Evolutionary conservation across 306 rosid genomes (phyloP), one percentile per base, ranked within the genome.

Genomic region (Heteromeles arbutifolia): DNA sequence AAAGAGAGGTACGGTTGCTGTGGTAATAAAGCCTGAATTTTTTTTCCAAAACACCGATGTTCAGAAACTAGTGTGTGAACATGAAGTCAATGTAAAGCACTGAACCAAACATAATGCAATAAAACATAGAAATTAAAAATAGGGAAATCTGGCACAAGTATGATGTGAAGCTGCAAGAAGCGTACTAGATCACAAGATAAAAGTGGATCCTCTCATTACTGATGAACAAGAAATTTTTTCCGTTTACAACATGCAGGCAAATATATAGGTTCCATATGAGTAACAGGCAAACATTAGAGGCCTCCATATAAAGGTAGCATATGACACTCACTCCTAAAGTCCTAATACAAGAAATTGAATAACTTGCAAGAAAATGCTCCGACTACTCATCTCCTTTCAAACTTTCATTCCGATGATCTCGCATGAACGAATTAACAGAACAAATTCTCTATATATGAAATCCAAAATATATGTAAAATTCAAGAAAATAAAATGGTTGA

Each of bases 1-100:
- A 66, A 71, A 72, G 25, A 56, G 56, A 70, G 81, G 37, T 50
- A 74, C 31, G 37, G 79, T 68, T 82, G 84, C 77, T 61, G 80
- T 18, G 14, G 58, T 68, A 65, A 78, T 43, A 32, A 74, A 72
- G 62, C 87, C 89, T 83, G 88, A 69, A 65, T 3, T 77, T 53
- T 53, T 53, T n/a, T 29, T 81, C 69, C 41, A 37, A 37, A 37
- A 37, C 41, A 37, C 41, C 41, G 31, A 66, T 67, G 24, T 73
- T 77, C 75, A 72, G 61, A 63, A 79, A 18, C 72, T 62, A 65
- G 61, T 37, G 52, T 32, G 65, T 70, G 69, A 61, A 70, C 73
- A 28, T 52, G 63, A 72, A 53, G 58, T 18, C 44, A 22, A n/a
- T 65, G 5, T 43, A 68, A 52, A 26, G 45, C 44, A 53, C 26